Conservation (phyloP, 768 basidiomycete species). For the Lanmaoa rubissima region DNA sequence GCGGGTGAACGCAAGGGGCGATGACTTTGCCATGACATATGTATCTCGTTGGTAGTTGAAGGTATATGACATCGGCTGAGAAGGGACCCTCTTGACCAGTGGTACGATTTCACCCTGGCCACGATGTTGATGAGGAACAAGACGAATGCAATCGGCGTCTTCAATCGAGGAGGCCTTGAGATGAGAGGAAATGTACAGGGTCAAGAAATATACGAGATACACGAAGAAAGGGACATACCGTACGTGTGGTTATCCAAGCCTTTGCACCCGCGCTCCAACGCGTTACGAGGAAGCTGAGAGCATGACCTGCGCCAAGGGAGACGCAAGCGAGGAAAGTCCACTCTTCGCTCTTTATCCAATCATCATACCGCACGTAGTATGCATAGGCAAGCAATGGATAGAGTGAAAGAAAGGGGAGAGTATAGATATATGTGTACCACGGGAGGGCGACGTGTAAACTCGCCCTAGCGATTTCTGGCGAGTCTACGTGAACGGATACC, state of each 20-base stretch:
- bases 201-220: neutral
- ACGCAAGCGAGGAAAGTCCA: slow-evolving; percentile 97
- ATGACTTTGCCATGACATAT: slow-evolving; percentile 64
- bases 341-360: slow-evolving; percentile 90
- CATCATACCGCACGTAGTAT: slow-evolving; percentile 87
- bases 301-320: slow-evolving; percentile 80
- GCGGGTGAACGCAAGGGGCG: slow-evolving; percentile 64
- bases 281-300: slow-evolving; percentile 88
- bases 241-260: slow-evolving; percentile 76
- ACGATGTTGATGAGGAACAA: slow-evolving; percentile 76
- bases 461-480: slow-evolving; percentile 65
- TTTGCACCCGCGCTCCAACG: slow-evolving; percentile 82
- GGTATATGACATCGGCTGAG: slow-evolving; percentile 63
- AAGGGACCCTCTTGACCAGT: slow-evolving; percentile 58
- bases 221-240: slow-evolving; percentile 41
- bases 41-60: slow-evolving; percentile 97
- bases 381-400: slow-evolving; percentile 87
- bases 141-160: slow-evolving; percentile 77
- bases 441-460: slow-evolving; percentile 65
- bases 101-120: slow-evolving; percentile 89
- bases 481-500: slow-evolving; percentile 52
- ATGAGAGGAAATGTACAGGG: neutral
- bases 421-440: slow-evolving; percentile 71
- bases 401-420: slow-evolving; percentile 72
- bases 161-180: slow-evolving; percentile 57